Conservation (phyloP, 202 grass and related monocot species). For the Setaria italica region DNA sequence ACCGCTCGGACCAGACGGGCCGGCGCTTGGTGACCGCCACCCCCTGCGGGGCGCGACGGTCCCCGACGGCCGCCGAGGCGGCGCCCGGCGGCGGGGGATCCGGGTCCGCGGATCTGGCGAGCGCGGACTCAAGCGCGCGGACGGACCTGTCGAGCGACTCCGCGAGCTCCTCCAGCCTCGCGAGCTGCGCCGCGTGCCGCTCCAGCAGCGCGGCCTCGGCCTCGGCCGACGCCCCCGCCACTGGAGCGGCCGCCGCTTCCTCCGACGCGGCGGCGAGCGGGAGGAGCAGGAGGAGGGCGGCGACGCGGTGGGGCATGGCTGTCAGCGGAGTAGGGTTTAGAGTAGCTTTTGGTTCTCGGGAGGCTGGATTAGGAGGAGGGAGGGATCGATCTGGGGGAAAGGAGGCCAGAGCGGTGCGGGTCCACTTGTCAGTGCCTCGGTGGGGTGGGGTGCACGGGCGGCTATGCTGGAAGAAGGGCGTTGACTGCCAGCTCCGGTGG, state of each 20-base stretch:
- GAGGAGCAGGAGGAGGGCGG: constrained; percentile 43
- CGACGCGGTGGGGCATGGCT: constrained; percentile 53
- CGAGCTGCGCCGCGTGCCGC: constrained; percentile 59
- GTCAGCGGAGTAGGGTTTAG: constrained; percentile 46
- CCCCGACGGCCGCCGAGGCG: not conserved
- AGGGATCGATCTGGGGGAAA: constrained; percentile 35
- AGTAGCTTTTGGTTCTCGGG: not conserved
- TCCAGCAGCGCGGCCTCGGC: constrained; percentile 41
- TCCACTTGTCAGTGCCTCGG: constrained; percentile 8
- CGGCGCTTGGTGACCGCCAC: constrained; percentile 73
- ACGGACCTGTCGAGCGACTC: constrained; percentile 57
- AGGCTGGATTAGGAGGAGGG: not conserved
- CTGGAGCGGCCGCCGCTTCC: not conserved
- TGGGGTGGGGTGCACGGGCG: not conserved
- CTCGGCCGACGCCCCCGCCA: not conserved
- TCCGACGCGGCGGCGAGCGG: constrained; percentile 19
- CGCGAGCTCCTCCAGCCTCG: constrained; percentile 64
- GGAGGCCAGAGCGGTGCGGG: not conserved
- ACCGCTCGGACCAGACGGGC: constrained; percentile 76
- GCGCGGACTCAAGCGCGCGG: constrained; percentile 36
- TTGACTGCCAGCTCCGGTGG: not conserved
- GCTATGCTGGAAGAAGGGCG: not conserved
- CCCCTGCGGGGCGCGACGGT: constrained; percentile 37
- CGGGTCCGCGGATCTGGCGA: constrained; percentile 54
- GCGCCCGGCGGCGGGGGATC: constrained; percentile 30